phyloP scores from a whole-genome alignment of 306 rosid genomes.

The Trichosanthes cucumerina region DNA sequence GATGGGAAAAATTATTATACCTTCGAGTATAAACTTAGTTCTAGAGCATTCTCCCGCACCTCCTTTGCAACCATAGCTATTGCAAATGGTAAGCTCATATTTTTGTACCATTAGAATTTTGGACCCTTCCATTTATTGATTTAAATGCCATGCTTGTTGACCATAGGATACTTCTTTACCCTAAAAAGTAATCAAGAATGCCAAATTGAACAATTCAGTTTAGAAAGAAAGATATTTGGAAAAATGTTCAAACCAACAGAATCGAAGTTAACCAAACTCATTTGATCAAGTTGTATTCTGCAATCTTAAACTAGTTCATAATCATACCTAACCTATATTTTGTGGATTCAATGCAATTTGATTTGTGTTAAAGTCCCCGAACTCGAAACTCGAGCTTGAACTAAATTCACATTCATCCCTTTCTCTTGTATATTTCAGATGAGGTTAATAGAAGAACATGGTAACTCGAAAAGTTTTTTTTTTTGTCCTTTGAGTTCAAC shows the following conservation, averaged over 20 bases:
- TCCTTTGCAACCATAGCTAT: constrained; percentile 75
- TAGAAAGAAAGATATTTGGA: neutral
- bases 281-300: neutral
- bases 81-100: constrained; percentile 58
- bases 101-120: neutral
- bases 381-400: neutral
- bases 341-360: neutral
- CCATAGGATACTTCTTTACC: neutral
- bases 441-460: neutral
- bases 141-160: neutral
- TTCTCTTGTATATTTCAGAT: neutral
- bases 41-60: constrained; percentile 53
- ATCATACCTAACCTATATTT: neutral
- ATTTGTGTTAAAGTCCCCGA: neutral
- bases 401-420: neutral
- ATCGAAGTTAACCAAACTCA: neutral
- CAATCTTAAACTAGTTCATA: neutral
- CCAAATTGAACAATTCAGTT: neutral
- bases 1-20: constrained; percentile 90
- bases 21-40: constrained; percentile 57
- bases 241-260: neutral
- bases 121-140: neutral
- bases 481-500: too few relatives aligned
- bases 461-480: neutral
- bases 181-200: neutral